A percentile compares a stretch with the other conserved stretches of the same genome.
phyloP scores from a whole-genome alignment of 495 filamentous ascomycete species.

The Tuber umbilicatum region DNA sequence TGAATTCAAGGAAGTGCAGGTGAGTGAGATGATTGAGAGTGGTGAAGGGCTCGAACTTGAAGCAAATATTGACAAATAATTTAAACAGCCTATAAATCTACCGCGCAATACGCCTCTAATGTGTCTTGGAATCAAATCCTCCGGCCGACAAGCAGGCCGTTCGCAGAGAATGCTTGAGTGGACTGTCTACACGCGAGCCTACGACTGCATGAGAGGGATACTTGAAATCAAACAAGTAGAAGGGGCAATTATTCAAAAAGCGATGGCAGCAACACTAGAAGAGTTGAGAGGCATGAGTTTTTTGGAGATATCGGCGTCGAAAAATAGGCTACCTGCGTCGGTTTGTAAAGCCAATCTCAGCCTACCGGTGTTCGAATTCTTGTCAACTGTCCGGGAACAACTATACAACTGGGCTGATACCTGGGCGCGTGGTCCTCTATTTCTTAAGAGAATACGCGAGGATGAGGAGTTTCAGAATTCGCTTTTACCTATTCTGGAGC shows the following conservation, averaged over 20 bases:
- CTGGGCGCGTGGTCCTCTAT: neutral
- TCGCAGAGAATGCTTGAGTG: slow-evolving; percentile 9
- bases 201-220: slow-evolving; percentile 26
- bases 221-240: slow-evolving; percentile 20
- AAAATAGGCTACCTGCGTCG: slow-evolving; percentile 4
- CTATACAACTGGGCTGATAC: neutral
- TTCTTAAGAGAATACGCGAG: neutral
- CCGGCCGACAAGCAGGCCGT: slow-evolving; percentile 9
- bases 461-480: neutral
- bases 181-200: slow-evolving; percentile 9
- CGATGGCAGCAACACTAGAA: slow-evolving; percentile 21
- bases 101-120: slow-evolving; percentile 57
- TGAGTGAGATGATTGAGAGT: slow-evolving; percentile 43
- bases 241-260: slow-evolving; percentile 28
- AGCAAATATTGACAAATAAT: slow-evolving; percentile 42
- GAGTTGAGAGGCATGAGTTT: slow-evolving; percentile 35
- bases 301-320: slow-evolving; percentile 35
- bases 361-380: slow-evolving; percentile 36
- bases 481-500: slow-evolving; percentile 12
- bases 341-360: slow-evolving; percentile 16
- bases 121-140: slow-evolving; percentile 6
- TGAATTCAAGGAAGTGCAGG: slow-evolving; percentile 47
- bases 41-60: neutral
- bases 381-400: slow-evolving; percentile 19
- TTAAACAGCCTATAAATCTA: slow-evolving; percentile 56